phyloP scores from a whole-genome alignment of 2,329 filamentous ascomycete genomes.

The Paraconiothyrium sp. region DNA sequence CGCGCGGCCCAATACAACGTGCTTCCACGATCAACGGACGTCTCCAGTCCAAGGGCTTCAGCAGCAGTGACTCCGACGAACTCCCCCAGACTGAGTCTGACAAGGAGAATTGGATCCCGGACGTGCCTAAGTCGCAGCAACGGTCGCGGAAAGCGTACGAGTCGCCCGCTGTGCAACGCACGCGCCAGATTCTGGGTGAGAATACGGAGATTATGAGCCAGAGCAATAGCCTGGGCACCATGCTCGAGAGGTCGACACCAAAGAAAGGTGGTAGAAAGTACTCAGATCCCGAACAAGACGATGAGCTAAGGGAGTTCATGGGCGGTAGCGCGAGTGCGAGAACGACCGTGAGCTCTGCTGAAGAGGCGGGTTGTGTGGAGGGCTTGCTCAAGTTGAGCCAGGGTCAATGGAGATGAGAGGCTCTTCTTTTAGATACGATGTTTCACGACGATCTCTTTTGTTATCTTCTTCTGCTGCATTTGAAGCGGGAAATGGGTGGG shows the following conservation, averaged over 20 bases:
- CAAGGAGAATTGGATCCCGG: slow-evolving; percentile 88
- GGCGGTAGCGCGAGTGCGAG: slow-evolving; percentile 66
- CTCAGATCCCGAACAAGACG: slow-evolving; percentile 60
- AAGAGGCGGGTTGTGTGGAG: slow-evolving; percentile 87
- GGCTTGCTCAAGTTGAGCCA: slow-evolving; percentile 89
- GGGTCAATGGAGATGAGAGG: slow-evolving; percentile 76
- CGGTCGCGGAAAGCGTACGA: slow-evolving; percentile 35
- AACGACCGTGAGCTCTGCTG: slow-evolving; percentile 58
- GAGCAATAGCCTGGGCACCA: slow-evolving; percentile 46
- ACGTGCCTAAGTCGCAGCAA: slow-evolving; percentile 43
- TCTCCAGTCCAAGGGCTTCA: slow-evolving; percentile 39
- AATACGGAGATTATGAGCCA: slow-evolving; percentile 54
- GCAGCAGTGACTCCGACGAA: slow-evolving; percentile 55
- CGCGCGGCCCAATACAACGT: slow-evolving; percentile 44
- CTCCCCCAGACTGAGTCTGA: slow-evolving; percentile 78
- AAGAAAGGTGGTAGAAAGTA: slow-evolving; percentile 37
- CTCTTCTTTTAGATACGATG: neutral
- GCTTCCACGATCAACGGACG: slow-evolving; percentile 48
- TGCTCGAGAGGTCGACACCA: slow-evolving; percentile 42
- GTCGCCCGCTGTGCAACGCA: slow-evolving; percentile 41
- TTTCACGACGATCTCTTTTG: neutral
- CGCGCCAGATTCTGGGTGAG: slow-evolving; percentile 59
- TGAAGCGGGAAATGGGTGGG: slow-evolving; percentile 8
- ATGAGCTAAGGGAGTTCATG: slow-evolving; percentile 80
- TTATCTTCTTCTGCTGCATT: slow-evolving; percentile 7